Evolutionary conservation across 352 stramenopile species (phyloP).

Genomic region (Globisporangium alternatum): DNA sequence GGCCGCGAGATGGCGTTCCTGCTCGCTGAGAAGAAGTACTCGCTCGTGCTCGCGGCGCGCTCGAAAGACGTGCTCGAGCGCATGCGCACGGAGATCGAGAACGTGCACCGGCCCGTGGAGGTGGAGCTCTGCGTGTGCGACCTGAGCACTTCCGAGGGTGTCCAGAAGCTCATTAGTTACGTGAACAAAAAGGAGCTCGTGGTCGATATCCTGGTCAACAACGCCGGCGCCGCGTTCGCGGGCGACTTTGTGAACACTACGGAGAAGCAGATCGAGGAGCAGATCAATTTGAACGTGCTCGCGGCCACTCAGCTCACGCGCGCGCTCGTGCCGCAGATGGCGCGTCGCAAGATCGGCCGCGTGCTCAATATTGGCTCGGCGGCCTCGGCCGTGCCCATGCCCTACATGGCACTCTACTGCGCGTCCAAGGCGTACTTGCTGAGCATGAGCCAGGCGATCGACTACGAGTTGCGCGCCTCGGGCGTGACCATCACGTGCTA

Average conservation of each 20-base stretch:
- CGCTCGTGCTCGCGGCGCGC: conserved; percentile 64
- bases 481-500: conserved; percentile 82
- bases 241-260: conserved; percentile 45
- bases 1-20: conserved; percentile 77
- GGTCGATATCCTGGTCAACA: conserved; percentile 87
- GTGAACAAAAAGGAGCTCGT: conserved; percentile 54
- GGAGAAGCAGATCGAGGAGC: conserved; percentile 40
- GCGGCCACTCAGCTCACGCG: conserved; percentile 60
- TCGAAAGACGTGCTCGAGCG: conserved; percentile 57
- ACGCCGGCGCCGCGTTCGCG: conserved; percentile 45
- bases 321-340: conserved; percentile 72
- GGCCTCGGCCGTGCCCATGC: conserved; percentile 40
- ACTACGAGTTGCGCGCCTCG: conserved; percentile 75
- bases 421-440: conserved; percentile 77
- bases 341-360: conserved; percentile 54
- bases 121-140: conserved; percentile 63
- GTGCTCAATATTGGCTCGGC: conserved; percentile 84
- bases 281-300: conserved; percentile 73
- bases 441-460: conserved; percentile 73
- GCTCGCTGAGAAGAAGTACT: conserved; percentile 79
- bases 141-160: conserved; percentile 43
- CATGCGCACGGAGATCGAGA: conserved; percentile 73
- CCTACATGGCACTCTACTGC: conserved; percentile 70
- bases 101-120: conserved; percentile 57
- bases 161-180: conserved; percentile 56